Base-by-base conservation (phyloP, 1,284 basidiomycete species). In the Apiotrichum siamense region DNA sequence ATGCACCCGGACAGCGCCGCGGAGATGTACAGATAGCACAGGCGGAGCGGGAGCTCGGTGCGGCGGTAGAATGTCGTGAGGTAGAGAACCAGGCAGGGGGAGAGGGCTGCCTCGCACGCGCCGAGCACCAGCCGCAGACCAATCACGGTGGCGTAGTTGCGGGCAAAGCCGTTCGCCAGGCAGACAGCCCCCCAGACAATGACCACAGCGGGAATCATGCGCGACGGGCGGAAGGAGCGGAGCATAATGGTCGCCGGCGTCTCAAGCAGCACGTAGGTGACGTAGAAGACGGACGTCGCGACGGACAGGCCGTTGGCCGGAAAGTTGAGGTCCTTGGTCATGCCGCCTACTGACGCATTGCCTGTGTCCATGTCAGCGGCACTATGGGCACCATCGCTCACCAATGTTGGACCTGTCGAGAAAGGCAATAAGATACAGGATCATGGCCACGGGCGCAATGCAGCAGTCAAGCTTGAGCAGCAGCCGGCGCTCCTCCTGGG, bases 231-330 rank as follows among this genome's bases (percentile, higher is more conserved):
- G 17, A 68, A 44, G 9, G 64, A 57, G 39, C 65, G 64, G 32
- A 66, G 55, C 25, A 65, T 47, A 26, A 61, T 57, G 25, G 63
- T 56, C 49, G 60, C 65, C 2, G 64, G 49, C 3, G 63, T 62
- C 42, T 70, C 67, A 43, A 69, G 65, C 23, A 61, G 33, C 27
- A 69, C 53, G 43, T 67, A 67, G n/a, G 60, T 55, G 20, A 63
- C 54, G 53, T 62, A 67, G 53, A 64, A 65, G 32, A 63, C 50
- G 15, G 58, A 45, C 1, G 54, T 55, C 15, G 49, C 49, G 4
- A 55, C 49, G 1, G 41, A 44, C 2, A 55, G 42, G 12, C 54
- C 54, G 38, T 48, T 51, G 12, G 49, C 23, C 1, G 54, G 54
- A n/a, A 55, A 55, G 42, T 55, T 44, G 42, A 55, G 53, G 37